These are phyloP conservation scores for Persicaria tinctoria DNA, from an alignment of 148 eudicot species.

Conservation along the genomic window DNA sequence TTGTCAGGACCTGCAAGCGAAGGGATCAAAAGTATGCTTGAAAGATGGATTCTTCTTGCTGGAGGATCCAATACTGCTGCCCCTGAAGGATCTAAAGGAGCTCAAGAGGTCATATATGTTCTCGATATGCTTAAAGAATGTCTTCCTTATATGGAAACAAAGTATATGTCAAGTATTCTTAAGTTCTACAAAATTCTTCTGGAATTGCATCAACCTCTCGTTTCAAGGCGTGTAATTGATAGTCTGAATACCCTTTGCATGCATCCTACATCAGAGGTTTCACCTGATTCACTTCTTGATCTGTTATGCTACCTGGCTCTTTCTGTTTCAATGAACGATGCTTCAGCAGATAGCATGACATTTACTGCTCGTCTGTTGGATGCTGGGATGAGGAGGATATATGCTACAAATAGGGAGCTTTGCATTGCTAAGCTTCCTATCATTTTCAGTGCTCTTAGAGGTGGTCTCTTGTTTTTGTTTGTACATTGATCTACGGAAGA, in stretches of 20 bases:
- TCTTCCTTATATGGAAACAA: constrained; percentile 60
- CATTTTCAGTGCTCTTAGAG: constrained; percentile 65
- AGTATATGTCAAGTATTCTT: constrained; percentile 46
- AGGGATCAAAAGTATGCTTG: constrained; percentile 53
- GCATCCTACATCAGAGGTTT: constrained; percentile 46
- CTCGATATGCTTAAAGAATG: constrained; percentile 73
- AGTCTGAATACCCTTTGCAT: constrained; percentile 57
- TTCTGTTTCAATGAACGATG: constrained; percentile 46
- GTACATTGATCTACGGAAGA: background rate
- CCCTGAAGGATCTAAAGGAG: constrained; percentile 61
- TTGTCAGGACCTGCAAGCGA: constrained; percentile 75
- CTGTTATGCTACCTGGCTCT: constrained; percentile 53
- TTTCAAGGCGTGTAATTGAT: constrained; percentile 72
- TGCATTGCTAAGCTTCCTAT: constrained; percentile 76
- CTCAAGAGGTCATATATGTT: constrained; percentile 69
- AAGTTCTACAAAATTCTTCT: constrained; percentile 63
- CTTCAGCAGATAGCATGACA: constrained; percentile 82
- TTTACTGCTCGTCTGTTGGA: constrained; percentile 72
- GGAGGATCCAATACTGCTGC: constrained; percentile 48
- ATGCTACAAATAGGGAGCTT: constrained; percentile 43
- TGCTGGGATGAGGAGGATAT: constrained; percentile 69
- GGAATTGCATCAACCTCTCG: constrained; percentile 60
- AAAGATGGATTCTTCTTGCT: constrained; percentile 62
- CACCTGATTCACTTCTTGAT: constrained; percentile 64
- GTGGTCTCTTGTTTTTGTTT: constrained; percentile 20